Percentiles rank a stretch among this genome's conserved stretches.
Conservation (phyloP, 2,329 filamentous ascomycete genomes). For the Xylariaceae sp. region DNA sequence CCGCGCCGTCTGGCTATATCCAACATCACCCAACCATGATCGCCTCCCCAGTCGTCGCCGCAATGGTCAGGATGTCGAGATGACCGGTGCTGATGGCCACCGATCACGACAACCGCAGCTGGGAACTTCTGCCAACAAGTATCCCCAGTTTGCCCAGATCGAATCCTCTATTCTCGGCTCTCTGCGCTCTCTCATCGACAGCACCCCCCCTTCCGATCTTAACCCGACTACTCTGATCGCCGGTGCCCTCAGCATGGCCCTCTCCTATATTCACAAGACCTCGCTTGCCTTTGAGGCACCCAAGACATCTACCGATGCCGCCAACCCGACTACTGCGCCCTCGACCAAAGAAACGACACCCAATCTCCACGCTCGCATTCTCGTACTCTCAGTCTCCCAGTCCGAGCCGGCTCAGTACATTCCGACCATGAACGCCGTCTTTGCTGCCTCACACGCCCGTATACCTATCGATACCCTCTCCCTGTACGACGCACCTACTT, state of each 20-base stretch:
- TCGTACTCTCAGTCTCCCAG: slow-evolving; percentile 89
- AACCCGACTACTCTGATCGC: slow-evolving; percentile 82
- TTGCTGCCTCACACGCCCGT: slow-evolving; percentile 85
- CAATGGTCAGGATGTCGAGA: slow-evolving; percentile 59
- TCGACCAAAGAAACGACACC: slow-evolving; percentile 44
- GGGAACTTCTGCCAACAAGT: slow-evolving; percentile 77
- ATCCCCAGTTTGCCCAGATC: slow-evolving; percentile 86
- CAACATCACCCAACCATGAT: slow-evolving; percentile 54
- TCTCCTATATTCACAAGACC: slow-evolving; percentile 89
- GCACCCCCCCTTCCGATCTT: slow-evolving; percentile 71
- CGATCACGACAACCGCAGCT: slow-evolving; percentile 7
- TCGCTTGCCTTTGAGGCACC: slow-evolving; percentile 69
- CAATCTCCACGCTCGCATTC: slow-evolving; percentile 78
- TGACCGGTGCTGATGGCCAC: slow-evolving; percentile 55
- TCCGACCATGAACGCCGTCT: slow-evolving; percentile 97
- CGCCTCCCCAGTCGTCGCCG: slow-evolving; percentile 23
- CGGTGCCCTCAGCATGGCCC: slow-evolving; percentile 86
- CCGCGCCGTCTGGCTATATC: slow-evolving; percentile 89
- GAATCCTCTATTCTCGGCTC: slow-evolving; percentile 81
- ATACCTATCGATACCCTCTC: slow-evolving; percentile 94
- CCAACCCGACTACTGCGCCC: slow-evolving; percentile 42
- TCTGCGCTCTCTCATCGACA: slow-evolving; percentile 73
- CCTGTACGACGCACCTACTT: slow-evolving; percentile 83
- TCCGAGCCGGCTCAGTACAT: slow-evolving; percentile 91
- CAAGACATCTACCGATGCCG: slow-evolving; percentile 50